phyloP scores from a whole-genome alignment of 164 flowering plant species.

The Akebia trifoliata region DNA sequence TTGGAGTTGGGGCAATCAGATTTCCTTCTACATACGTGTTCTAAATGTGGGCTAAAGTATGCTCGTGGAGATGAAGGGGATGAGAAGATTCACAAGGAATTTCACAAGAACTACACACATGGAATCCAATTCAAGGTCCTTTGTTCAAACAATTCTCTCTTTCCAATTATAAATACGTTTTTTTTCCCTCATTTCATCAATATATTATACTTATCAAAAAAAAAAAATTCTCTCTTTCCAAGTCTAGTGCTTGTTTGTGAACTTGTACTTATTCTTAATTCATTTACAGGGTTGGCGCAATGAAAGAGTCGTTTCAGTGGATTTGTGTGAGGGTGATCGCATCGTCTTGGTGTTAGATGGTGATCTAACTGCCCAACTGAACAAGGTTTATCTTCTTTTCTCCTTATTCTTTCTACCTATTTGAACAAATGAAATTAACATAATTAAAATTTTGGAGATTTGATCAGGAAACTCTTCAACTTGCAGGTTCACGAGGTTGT shows the following conservation, averaged over 20 bases:
- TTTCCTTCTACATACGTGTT: slow-evolving; percentile 64
- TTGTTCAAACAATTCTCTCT: neutral
- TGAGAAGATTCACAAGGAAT: slow-evolving; percentile 60
- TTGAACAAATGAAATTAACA: neutral
- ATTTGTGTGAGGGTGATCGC: slow-evolving; percentile 35
- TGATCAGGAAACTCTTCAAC: slow-evolving; percentile 2
- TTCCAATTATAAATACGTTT: neutral
- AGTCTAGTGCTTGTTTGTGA: neutral
- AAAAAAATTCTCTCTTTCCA: too few species aligned
- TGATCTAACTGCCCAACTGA: slow-evolving; percentile 59
- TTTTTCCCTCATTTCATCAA: too few species aligned
- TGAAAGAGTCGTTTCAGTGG: slow-evolving; percentile 47
- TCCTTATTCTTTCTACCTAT: neutral
- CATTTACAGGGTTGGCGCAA: slow-evolving; percentile 64
- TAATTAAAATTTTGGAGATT: neutral
- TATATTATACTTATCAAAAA: too few species aligned
- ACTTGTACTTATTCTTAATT: neutral
- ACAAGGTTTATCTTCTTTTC: slow-evolving; percentile 45
- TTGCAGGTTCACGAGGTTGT: slow-evolving; percentile 68
- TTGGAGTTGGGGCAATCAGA: slow-evolving; percentile 88
- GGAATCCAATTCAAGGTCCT: slow-evolving; percentile 75
- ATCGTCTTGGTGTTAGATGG: slow-evolving; percentile 52
- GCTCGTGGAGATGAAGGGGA: slow-evolving; percentile 67
- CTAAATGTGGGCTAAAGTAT: slow-evolving; percentile 58
- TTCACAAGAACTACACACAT: slow-evolving; percentile 63